These are phyloP conservation scores for Myrica gale DNA, from an alignment of 306 rosid genomes.

Conservation along the genomic window DNA sequence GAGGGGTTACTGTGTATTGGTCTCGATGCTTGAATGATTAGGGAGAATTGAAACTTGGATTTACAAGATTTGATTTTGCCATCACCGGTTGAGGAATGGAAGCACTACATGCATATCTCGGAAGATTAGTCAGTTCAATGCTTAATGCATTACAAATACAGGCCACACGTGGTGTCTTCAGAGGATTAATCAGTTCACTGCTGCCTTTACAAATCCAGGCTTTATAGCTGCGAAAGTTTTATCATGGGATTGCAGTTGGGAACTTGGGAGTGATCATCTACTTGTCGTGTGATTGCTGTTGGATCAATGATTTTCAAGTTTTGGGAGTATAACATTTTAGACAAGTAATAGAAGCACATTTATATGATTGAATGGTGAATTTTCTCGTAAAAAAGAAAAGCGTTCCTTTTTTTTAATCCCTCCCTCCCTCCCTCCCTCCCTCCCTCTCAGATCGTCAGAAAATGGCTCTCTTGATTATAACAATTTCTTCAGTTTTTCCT, in stretches of 20 bases:
- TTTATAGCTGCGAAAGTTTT: background rate
- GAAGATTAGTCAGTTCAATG: background rate
- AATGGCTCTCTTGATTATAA: too few relatives aligned
- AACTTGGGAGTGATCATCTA: background rate
- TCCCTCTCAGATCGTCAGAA: too few relatives aligned
- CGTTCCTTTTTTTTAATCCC: too few relatives aligned
- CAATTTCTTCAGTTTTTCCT: too few relatives aligned
- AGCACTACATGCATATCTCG: background rate
- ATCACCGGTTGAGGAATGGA: background rate
- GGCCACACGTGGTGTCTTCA: background rate
- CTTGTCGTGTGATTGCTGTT: too few relatives aligned
- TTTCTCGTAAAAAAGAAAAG: too few relatives aligned
- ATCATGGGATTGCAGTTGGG: background rate
- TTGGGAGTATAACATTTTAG: too few relatives aligned
- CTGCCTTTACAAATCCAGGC: background rate
- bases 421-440: too few relatives aligned
- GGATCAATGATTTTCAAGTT: too few relatives aligned
- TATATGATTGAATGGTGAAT: too few relatives aligned
- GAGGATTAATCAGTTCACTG: background rate
- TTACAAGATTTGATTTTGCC: background rate
- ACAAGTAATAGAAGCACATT: too few relatives aligned
- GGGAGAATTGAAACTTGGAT: background rate
- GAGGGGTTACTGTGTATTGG: background rate
- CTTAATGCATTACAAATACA: background rate
- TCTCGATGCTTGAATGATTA: background rate